Percentiles rank a stretch among this genome's conserved stretches.
Conservation (phyloP, 805 yeast genomes). For the Metschnikowia picachoensis region DNA sequence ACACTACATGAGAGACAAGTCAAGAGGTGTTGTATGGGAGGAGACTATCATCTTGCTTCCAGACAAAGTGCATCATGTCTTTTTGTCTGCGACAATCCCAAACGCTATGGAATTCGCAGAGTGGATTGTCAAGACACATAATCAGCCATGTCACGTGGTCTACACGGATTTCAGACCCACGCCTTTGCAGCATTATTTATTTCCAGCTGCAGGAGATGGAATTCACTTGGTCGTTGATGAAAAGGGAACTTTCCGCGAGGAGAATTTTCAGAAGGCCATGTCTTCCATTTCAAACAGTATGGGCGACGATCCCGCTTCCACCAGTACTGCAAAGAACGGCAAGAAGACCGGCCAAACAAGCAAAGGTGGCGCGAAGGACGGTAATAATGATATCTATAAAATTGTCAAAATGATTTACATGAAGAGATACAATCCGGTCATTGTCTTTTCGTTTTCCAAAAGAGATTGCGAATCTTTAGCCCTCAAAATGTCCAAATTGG, state of each 20-base stretch:
- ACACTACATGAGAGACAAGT: constrained; percentile 96
- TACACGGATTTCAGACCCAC: constrained; percentile 99
- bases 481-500: constrained; percentile 90
- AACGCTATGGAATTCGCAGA: constrained; percentile 98
- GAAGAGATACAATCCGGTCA: constrained; percentile 94
- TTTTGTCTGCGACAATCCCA: constrained; percentile 94
- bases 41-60: constrained; percentile 95
- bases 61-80: constrained; percentile 91
- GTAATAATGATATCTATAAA: constrained; percentile 84
- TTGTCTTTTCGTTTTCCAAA: constrained; percentile 96
- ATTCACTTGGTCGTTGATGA: constrained; percentile 97
- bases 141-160: constrained; percentile 97
- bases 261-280: constrained; percentile 98
- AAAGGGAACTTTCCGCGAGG: constrained; percentile 93
- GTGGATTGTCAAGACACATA: constrained; percentile 94
- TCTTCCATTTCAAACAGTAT: constrained; percentile 76
- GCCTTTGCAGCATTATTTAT: constrained; percentile 93
- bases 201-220: constrained; percentile 99
- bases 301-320: constrained; percentile 78
- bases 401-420: constrained; percentile 98
- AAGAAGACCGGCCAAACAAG: constrained; percentile 77
- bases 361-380: constrained; percentile 81
- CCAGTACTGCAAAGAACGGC: constrained; percentile 43
- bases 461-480: constrained; percentile 96
- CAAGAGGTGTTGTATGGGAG: constrained; percentile 99